A percentile compares a stretch with the other conserved stretches of the same genome.
These are phyloP conservation scores for Solanum chiquidenum DNA, from an alignment of 257 asterid species.

Conservation along the genomic window DNA sequence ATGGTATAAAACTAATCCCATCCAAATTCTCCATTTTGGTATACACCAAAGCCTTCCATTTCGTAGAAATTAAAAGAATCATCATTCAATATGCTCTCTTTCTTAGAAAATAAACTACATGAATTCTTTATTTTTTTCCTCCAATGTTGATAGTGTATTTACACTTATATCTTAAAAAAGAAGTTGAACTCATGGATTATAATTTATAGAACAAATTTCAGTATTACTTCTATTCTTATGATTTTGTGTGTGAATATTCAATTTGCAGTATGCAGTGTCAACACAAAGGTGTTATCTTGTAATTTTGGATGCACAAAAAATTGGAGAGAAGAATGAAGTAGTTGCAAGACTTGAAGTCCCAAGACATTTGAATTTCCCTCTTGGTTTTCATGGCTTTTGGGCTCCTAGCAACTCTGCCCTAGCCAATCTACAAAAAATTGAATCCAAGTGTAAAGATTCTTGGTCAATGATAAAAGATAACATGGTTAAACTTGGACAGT, in stretches of 20 bases:
- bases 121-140: too few relatives aligned
- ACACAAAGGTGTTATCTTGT: conserved; percentile 75
- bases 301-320: conserved; percentile 49
- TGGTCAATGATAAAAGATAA: neutral
- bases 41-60: neutral
- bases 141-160: too few relatives aligned
- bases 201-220: neutral
- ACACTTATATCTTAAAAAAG: neutral
- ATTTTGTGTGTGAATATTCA: neutral
- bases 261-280: conserved; percentile 82
- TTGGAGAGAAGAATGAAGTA: conserved; percentile 48
- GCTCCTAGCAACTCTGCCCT: conserved; percentile 16
- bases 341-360: conserved; percentile 90
- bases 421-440: neutral
- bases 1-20: neutral
- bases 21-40: neutral
- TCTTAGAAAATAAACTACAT: neutral
- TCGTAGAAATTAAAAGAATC: neutral
- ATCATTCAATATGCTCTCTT: neutral
- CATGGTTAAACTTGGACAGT: neutral
- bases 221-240: neutral
- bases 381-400: conserved; percentile 96
- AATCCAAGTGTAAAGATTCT: neutral
- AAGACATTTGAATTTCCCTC: conserved; percentile 66
- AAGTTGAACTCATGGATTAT: neutral